These are phyloP conservation scores for Meyerozyma sp. DNA, from an alignment of 1,139 yeast genomes.

Conservation along the genomic window DNA sequence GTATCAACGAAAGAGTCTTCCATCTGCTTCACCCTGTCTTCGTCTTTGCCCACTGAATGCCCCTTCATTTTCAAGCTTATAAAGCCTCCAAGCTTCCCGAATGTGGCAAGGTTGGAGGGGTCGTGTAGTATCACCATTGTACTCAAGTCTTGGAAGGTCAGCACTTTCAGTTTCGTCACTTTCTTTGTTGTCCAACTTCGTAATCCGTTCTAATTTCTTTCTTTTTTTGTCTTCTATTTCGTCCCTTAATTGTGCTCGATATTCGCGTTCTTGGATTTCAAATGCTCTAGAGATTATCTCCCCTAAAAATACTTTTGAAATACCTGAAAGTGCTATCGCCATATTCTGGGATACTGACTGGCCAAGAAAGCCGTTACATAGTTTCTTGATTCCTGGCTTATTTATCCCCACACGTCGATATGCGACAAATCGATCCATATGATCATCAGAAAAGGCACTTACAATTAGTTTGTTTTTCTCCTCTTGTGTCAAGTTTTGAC, in stretches of 20 bases:
- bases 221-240: conserved; percentile 35
- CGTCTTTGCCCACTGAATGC: conserved; percentile 61
- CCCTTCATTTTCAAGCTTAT: conserved; percentile 62
- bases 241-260: conserved; percentile 35
- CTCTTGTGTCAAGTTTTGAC: conserved; percentile 26
- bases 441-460: conserved; percentile 72
- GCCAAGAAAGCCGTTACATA: conserved; percentile 74
- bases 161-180: conserved; percentile 20
- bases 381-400: conserved; percentile 72
- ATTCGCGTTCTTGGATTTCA: conserved; percentile 55
- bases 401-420: conserved; percentile 80
- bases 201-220: conserved; percentile 24
- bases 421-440: conserved; percentile 83
- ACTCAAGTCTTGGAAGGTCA: conserved; percentile 24
- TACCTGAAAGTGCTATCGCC: conserved; percentile 79
- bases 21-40: conserved; percentile 70
- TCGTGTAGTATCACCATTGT: conserved; percentile 40
- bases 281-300: conserved; percentile 82
- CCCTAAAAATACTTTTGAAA: conserved; percentile 83
- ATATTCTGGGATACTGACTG: conserved; percentile 83
- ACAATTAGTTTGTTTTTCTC: conserved; percentile 64
- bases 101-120: conserved; percentile 83
- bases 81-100: conserved; percentile 82
- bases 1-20: conserved; percentile 53
- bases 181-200: conserved; percentile 24